Conservation (phyloP, 495 filamentous ascomycete species). For the Sordaria brevicollis region DNA sequence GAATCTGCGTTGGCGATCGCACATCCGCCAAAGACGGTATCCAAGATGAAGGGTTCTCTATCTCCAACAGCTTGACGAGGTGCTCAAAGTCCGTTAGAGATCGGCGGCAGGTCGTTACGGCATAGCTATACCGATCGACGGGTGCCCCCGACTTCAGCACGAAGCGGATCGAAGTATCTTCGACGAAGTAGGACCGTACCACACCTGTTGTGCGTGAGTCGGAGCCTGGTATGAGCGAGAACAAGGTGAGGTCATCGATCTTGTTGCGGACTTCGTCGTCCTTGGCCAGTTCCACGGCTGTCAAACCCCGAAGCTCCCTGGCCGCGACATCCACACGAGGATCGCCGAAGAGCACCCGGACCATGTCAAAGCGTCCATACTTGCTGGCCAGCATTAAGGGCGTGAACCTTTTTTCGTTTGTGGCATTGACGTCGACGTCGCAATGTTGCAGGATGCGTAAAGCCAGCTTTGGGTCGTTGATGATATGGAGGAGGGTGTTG, state of each 20-base stretch:
- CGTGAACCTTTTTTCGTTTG: constrained; percentile 92
- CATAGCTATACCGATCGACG: constrained; percentile 55
- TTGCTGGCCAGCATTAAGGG: constrained; percentile 99
- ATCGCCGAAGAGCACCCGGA: constrained; percentile 78
- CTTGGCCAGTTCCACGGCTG: constrained; percentile 93
- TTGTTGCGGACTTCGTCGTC: constrained; percentile 95
- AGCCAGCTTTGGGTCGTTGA: constrained; percentile 74
- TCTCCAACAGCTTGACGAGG: constrained; percentile 71
- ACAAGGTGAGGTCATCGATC: constrained; percentile 86
- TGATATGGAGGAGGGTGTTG: constrained; percentile 88
- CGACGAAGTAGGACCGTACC: constrained; percentile 94
- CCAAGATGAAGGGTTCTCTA: constrained; percentile 94
- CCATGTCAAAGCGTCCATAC: constrained; percentile 89
- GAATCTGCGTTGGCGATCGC: constrained; percentile 83
- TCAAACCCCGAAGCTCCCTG: constrained; percentile 80
- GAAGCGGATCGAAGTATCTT: constrained; percentile 87
- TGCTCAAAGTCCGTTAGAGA: constrained; percentile 87
- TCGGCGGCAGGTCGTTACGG: constrained; percentile 88
- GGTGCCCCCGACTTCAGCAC: constrained; percentile 89
- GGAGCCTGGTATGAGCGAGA: constrained; percentile 57
- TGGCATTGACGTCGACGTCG: constrained; percentile 90
- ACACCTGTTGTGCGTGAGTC: constrained; percentile 86
- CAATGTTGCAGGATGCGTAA: constrained; percentile 65
- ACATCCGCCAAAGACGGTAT: constrained; percentile 70
- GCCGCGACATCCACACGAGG: constrained; percentile 74